These are phyloP conservation scores for Puccinia horiana DNA, from an alignment of 1,284 basidiomycete species.

Conservation along the genomic window DNA sequence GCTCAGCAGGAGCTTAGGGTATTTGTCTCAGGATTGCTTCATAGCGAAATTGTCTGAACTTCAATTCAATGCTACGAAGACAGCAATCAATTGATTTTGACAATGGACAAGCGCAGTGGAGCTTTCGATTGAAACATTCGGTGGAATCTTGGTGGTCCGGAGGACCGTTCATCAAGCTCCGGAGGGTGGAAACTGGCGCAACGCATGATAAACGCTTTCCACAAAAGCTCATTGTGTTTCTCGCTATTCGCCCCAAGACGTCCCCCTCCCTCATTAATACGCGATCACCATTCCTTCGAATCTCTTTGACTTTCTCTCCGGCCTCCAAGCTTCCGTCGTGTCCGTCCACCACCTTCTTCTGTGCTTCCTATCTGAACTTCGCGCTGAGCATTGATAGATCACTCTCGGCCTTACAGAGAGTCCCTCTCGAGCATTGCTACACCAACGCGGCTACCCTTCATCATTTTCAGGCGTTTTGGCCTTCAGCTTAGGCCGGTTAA, in stretches of 20 bases:
- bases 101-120: background rate
- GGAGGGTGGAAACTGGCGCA: background rate
- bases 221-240: background rate
- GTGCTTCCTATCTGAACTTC: background rate
- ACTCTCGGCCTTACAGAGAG: conserved; percentile 12
- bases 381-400: background rate
- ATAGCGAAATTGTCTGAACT: background rate
- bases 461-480: conserved; percentile 10
- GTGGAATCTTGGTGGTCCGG: no score
- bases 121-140: background rate
- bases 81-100: background rate
- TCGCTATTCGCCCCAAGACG: background rate
- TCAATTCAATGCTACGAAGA: background rate
- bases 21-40: background rate
- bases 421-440: background rate
- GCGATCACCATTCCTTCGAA: background rate
- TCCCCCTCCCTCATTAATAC: background rate
- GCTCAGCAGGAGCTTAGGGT: background rate
- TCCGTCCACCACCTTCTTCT: background rate
- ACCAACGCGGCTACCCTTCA: conserved; percentile 8
- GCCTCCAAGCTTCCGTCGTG: background rate
- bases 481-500: conserved; percentile 7
- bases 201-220: background rate
- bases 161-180: background rate
- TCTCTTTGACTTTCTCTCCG: background rate